These are phyloP conservation scores for Xylariaceae sp. DNA, from an alignment of 2,329 filamentous ascomycete species.

Conservation along the genomic window DNA sequence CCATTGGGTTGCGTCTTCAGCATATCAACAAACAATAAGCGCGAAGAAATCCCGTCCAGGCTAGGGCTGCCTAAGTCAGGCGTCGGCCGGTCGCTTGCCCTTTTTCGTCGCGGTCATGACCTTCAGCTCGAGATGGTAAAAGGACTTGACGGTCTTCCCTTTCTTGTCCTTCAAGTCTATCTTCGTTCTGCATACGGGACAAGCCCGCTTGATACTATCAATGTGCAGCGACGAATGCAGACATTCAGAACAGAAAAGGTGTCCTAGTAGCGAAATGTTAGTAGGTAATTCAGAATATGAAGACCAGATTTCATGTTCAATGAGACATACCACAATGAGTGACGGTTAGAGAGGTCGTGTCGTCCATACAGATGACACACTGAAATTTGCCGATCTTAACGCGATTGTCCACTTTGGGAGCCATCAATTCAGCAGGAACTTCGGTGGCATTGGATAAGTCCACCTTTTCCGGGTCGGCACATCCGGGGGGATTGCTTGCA, in stretches of 20 bases:
- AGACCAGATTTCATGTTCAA: neutral
- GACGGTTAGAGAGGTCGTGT: conserved; percentile 52
- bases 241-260: conserved; percentile 60
- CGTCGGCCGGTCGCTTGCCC: conserved; percentile 40
- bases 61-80: conserved; percentile 4
- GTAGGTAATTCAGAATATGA: neutral
- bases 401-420: conserved; percentile 44
- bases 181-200: conserved; percentile 59
- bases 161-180: conserved; percentile 45
- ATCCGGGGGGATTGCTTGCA: conserved; percentile 2
- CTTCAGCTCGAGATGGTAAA: conserved; percentile 58
- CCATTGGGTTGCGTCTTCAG: conserved; percentile 18
- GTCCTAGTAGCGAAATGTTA: conserved; percentile 40
- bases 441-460: conserved; percentile 42
- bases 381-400: conserved; percentile 53
- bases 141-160: conserved; percentile 41
- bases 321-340: conserved; percentile 59
- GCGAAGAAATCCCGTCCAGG: conserved; percentile 4
- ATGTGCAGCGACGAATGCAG: conserved; percentile 56
- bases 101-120: conserved; percentile 52
- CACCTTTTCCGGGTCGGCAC: conserved; percentile 30
- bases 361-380: conserved; percentile 65
- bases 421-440: conserved; percentile 40
- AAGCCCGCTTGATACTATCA: conserved; percentile 51
- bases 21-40: too few species aligned